A percentile compares a stretch with the other conserved stretches of the same genome.
Evolutionary conservation across 352 stramenopile species (phyloP).

Genomic region (Pythium phragmitis): DNA sequence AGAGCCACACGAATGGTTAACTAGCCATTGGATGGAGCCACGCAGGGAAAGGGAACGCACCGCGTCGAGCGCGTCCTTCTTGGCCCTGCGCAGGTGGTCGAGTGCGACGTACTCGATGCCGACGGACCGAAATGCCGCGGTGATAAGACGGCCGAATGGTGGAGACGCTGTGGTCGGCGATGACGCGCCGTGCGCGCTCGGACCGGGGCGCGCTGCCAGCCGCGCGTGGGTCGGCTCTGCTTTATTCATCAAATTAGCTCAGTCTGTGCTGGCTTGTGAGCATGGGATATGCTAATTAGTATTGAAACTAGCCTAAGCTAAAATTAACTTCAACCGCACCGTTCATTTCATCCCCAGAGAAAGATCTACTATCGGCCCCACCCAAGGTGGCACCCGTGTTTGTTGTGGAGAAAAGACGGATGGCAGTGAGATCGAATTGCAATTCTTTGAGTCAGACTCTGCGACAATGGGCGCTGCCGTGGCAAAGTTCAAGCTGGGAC

Average conservation of each 20-base stretch:
- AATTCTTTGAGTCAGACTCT: too few species aligned
- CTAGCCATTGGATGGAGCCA: too few species aligned
- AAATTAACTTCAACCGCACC: too few species aligned
- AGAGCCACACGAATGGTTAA: background rate
- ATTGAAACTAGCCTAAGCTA: background rate
- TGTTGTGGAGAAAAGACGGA: too few species aligned
- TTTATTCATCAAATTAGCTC: background rate
- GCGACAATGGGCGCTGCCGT: too few species aligned
- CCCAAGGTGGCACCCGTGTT: too few species aligned
- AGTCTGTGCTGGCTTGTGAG: background rate
- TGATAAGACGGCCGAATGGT: constrained; percentile 45
- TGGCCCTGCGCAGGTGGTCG: constrained; percentile 61
- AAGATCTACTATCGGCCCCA: too few species aligned
- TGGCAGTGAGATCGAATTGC: too few species aligned
- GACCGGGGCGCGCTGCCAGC: background rate
- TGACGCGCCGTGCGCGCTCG: background rate
- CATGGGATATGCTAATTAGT: background rate
- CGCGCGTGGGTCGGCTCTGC: background rate
- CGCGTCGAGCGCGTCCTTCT: constrained; percentile 39
- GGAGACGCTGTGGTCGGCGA: constrained; percentile 22
- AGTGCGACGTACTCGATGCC: constrained; percentile 53
- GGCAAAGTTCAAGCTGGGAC: too few species aligned
- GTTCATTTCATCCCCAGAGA: too few species aligned
- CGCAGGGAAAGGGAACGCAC: background rate
- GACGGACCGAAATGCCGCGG: constrained; percentile 38